phyloP scores from a whole-genome alignment of 805 yeast genomes.

The Lachancea kluyveri region DNA sequence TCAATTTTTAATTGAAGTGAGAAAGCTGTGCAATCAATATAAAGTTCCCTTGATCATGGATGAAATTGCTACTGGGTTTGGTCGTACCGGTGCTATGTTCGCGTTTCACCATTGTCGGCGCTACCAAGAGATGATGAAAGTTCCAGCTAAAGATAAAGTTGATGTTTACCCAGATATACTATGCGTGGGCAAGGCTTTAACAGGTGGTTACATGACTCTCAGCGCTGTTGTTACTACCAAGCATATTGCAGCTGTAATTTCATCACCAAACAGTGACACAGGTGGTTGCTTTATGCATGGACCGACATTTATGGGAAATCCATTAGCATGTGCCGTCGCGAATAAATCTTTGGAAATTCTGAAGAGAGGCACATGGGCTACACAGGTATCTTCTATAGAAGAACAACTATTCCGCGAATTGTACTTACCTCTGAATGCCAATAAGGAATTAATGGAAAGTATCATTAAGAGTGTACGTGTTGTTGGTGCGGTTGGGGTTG shows the following conservation, averaged over 20 bases:
- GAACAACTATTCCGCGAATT: slow-evolving; percentile 13
- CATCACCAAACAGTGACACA: slow-evolving; percentile 13
- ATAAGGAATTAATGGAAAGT: slow-evolving; percentile 4
- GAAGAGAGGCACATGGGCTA: slow-evolving; percentile 17
- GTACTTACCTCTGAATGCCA: slow-evolving; percentile 8
- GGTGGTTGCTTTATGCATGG: slow-evolving; percentile 27
- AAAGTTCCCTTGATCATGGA: slow-evolving; percentile 31
- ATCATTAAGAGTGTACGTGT: slow-evolving; percentile 16
- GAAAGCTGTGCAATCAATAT: slow-evolving; percentile 29
- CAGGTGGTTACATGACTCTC: slow-evolving; percentile 25
- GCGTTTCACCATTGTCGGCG: slow-evolving; percentile 30
- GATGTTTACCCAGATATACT: slow-evolving; percentile 23
- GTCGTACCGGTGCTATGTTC: slow-evolving; percentile 33
- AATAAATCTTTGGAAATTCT: slow-evolving; percentile 19
- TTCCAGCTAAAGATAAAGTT: slow-evolving; percentile 10
- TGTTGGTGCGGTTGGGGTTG: slow-evolving; percentile 22
- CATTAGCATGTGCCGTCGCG: slow-evolving; percentile 25
- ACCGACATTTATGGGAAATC: slow-evolving; percentile 27
- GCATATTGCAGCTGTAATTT: slow-evolving; percentile 15
- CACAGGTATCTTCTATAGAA: slow-evolving; percentile 17
- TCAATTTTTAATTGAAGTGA: slow-evolving; percentile 28
- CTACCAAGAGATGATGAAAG: slow-evolving; percentile 10
- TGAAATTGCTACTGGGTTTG: slow-evolving; percentile 35
- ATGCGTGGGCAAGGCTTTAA: slow-evolving; percentile 23
- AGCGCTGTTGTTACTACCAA: slow-evolving; percentile 20